Percentiles rank a stretch among this genome's conserved stretches.
phyloP scores from a whole-genome alignment of 768 basidiomycete species.

The Asterophora lycoperdoides region DNA sequence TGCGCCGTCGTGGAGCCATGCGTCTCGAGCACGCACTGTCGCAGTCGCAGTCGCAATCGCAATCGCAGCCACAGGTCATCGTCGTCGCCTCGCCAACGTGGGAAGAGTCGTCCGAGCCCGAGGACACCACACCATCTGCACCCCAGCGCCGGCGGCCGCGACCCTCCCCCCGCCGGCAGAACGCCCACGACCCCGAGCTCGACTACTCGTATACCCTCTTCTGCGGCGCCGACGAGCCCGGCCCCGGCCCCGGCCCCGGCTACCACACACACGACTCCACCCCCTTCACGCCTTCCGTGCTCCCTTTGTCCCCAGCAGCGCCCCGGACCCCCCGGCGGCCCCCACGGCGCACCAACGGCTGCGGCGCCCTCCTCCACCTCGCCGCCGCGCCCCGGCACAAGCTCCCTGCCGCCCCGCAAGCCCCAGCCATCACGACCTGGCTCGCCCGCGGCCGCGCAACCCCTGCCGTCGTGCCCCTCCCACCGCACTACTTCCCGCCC shows the following conservation, averaged over 20 bases:
- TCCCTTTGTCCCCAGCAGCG: conserved; percentile 11
- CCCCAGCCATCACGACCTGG: conserved; percentile 40
- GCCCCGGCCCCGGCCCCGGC: neutral
- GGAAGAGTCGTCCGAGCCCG: conserved; percentile 17
- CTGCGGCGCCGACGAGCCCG: conserved; percentile 6
- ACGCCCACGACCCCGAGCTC: neutral
- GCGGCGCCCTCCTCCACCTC: conserved; percentile 58
- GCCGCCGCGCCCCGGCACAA: conserved; percentile 49
- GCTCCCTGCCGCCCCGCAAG: conserved; percentile 13
- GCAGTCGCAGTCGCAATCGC: neutral
- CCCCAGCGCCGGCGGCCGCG: conserved; percentile 6
- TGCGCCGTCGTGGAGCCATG: conserved; percentile 72
- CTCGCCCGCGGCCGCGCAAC: conserved; percentile 51
- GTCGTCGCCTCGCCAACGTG: conserved; percentile 24
- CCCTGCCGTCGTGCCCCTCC: conserved; percentile 51
- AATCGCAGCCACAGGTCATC: conserved; percentile 12
- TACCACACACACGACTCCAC: neutral
- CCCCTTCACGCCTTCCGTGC: conserved; percentile 15
- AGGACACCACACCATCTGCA: conserved; percentile 3
- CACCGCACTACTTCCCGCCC: conserved; percentile 50
- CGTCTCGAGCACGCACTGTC: conserved; percentile 45
- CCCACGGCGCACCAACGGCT: conserved; percentile 40
- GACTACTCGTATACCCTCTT: conserved; percentile 8
- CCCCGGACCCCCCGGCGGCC: conserved; percentile 2
- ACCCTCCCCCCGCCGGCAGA: conserved; percentile 3